Conservation (phyloP, 495 filamentous ascomycete species). For the Talaromyces proteolyticus region DNA sequence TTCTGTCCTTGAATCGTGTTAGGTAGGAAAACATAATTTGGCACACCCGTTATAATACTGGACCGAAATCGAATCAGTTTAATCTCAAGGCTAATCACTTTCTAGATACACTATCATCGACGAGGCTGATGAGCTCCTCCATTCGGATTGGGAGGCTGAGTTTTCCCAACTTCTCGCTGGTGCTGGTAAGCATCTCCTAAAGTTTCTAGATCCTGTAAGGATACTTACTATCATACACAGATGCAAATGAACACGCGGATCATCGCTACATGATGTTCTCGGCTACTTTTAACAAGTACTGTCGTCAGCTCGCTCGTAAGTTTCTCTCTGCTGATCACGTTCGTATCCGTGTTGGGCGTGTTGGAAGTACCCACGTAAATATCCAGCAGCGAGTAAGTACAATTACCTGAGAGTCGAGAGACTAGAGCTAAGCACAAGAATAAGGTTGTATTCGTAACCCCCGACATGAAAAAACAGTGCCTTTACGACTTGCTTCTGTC, state of each 20-base stretch:
- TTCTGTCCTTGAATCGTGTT: slow-evolving; percentile 69
- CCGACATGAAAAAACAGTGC: slow-evolving; percentile 56
- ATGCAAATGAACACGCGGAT: slow-evolving; percentile 73
- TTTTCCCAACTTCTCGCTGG: slow-evolving; percentile 68
- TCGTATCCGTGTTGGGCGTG: slow-evolving; percentile 77
- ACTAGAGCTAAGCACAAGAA: not conserved
- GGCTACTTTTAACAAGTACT: slow-evolving; percentile 78
- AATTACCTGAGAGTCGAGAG: not conserved
- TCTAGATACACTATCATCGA: slow-evolving; percentile 84
- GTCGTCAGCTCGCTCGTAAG: slow-evolving; percentile 67
- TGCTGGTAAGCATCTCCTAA: slow-evolving; percentile 49
- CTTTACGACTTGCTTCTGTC: slow-evolving; percentile 68
- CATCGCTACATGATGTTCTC: slow-evolving; percentile 90
- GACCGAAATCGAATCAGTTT: no score
- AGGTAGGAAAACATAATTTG: slow-evolving; percentile 52
- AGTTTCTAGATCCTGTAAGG: no score
- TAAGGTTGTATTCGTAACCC: slow-evolving; percentile 57
- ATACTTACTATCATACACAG: slow-evolving; percentile 22
- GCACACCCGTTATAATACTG: no score
- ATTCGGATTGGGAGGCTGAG: slow-evolving; percentile 66
- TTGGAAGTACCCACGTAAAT: slow-evolving; percentile 71
- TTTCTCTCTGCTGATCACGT: slow-evolving; percentile 68
- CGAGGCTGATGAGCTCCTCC: slow-evolving; percentile 90
- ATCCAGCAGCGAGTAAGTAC: slow-evolving; percentile 59
- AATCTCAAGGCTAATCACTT: no score